Base-by-base conservation (phyloP, 1,139 yeast species). In the Pichia sp. region DNA sequence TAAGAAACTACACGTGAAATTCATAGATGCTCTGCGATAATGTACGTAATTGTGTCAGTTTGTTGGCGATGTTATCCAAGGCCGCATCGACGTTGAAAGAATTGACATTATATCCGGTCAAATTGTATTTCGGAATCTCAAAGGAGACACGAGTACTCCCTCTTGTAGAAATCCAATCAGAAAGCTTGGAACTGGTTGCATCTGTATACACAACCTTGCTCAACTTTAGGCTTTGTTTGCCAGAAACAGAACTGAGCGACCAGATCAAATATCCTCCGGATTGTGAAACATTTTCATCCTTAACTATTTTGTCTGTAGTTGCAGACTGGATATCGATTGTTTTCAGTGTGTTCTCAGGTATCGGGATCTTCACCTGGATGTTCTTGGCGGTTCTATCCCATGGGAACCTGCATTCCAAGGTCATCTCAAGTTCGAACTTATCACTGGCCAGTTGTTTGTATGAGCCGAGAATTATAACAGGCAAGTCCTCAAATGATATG, bases 401-500 rank as follows among this genome's bases (percentile, higher is more conserved):
- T 17, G 22, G 22, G 12, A 17, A 14, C 7, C 20, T 20, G n/a
- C 18, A 10, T 17, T 48, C 35, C 9, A 45, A 9, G 17, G 24
- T 20, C 21, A 48, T 10, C 4, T 19, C 20, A 11, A 39, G 17
- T 14, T 40, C 46, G 20, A 46, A 45, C 14, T 24, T 38, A 28
- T 46, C 36, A 9, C 15, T 22, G 11, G 39, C 35, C 10, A 46
- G 5, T 36, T 42, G 47, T 14, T 30, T 37, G 10, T 33, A 33
- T 9, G 38, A 14, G 8, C 46, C 46, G 12, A 14, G 14, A 12
- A 89, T 76, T 46, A 74, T 72, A 64, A 90, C 86, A 3, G 98
- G 99, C 22, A 88, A 34, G 4, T 22, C 61, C 50, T 77, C 78
- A 54, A 83, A 69, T 53, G 83, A 68, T 57, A 82, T 81, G 57